These are phyloP conservation scores for Sphagnum tenellum DNA, from an alignment of 225 moss, liverwort and hornwort species.

Conservation along the genomic window DNA sequence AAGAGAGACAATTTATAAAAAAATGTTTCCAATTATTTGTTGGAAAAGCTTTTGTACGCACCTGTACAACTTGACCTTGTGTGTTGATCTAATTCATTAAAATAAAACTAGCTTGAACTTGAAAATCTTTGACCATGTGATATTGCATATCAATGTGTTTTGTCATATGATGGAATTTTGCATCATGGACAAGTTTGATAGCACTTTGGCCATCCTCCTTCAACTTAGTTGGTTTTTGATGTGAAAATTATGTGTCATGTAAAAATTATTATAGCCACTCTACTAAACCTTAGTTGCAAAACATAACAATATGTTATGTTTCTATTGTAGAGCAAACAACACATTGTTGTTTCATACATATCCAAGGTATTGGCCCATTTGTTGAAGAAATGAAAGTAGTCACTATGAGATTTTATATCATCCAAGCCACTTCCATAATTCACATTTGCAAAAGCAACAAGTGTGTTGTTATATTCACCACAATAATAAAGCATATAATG, in stretches of 20 bases:
- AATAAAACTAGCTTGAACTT: neutral
- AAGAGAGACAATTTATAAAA: too few relatives aligned
- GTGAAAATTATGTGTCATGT: neutral
- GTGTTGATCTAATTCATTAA: too few relatives aligned
- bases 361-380: neutral
- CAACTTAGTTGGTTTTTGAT: neutral
- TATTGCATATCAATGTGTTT: conserved; percentile 4
- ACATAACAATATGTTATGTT: neutral
- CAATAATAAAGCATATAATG: neutral
- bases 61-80: too few relatives aligned
- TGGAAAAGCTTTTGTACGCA: too few relatives aligned
- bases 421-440: neutral
- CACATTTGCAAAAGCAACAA: neutral
- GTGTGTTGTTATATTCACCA: neutral
- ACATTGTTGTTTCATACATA: conserved; percentile 1
- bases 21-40: too few relatives aligned
- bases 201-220: neutral
- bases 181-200: neutral
- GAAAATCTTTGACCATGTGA: neutral
- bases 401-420: neutral
- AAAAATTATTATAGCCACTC: neutral
- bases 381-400: neutral
- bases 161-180: neutral
- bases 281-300: neutral
- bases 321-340: neutral